Evolutionary conservation across 2,329 filamentous ascomycete species (phyloP).

Genomic region (Fusarium sp.): DNA sequence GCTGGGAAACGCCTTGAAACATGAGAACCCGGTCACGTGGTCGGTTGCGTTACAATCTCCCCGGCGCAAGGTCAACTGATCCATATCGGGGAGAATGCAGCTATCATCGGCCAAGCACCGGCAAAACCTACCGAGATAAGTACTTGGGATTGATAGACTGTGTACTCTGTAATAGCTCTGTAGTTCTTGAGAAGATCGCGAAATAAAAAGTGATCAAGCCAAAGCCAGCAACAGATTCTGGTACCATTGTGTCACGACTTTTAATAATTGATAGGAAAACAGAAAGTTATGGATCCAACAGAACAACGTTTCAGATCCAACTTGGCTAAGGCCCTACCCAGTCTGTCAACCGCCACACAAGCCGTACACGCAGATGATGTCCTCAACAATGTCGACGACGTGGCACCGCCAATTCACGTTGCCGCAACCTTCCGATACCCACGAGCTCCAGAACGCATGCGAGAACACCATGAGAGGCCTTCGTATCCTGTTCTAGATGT

Average conservation of each 20-base stretch:
- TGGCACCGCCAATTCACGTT: background rate
- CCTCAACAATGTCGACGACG: background rate
- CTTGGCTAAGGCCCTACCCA: background rate
- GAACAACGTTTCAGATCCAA: background rate
- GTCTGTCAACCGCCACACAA: background rate
- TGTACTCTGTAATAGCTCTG: background rate
- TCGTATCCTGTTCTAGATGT: background rate
- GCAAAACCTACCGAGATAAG: background rate
- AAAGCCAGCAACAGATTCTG: background rate
- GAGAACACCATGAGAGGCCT: background rate
- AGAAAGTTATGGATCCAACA: background rate
- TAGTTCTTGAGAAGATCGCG: fast-evolving
- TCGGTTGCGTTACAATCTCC: background rate
- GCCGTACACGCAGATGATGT: background rate
- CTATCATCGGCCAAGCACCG: background rate
- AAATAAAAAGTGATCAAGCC: background rate
- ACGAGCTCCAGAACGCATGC: background rate
- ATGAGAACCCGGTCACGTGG: background rate
- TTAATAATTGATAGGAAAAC: fast-evolving
- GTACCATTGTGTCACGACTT: fast-evolving
- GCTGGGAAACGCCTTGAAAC: no score
- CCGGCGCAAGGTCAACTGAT: background rate
- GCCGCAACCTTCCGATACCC: background rate
- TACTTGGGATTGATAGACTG: background rate
- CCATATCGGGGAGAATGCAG: background rate